These are phyloP conservation scores for Zygosaccharomyces bailii DNA, from an alignment of 805 yeast genomes.

Conservation along the genomic window DNA sequence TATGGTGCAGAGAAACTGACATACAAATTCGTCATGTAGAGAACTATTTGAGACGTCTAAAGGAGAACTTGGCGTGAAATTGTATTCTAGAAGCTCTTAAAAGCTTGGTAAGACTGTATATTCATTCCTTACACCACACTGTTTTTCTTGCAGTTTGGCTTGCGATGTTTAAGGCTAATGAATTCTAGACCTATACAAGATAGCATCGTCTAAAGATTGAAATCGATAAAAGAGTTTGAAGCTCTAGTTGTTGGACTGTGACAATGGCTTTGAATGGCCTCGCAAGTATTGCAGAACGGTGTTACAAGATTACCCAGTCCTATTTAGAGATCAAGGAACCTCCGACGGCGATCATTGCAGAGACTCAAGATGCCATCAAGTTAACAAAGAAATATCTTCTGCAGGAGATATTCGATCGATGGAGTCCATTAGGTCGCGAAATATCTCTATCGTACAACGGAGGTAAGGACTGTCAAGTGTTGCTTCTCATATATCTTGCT, in stretches of 20 bases:
- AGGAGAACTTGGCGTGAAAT: conserved; percentile 18
- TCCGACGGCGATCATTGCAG: conserved; percentile 18
- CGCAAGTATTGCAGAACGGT: conserved; percentile 23
- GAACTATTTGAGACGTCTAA: conserved; percentile 23
- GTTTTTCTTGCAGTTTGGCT: conserved; percentile 1
- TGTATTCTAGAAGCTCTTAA: neutral
- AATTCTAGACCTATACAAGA: neutral
- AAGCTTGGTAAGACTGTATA: neutral
- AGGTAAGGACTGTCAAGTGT: conserved; percentile 93
- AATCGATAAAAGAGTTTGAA: too few species aligned
- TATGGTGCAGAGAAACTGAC: conserved; percentile 31
- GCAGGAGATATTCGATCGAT: conserved; percentile 28
- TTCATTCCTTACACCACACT: conserved; percentile 6
- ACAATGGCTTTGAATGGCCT: conserved; percentile 10
- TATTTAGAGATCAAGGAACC: conserved; percentile 21
- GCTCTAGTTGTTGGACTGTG: too few species aligned
- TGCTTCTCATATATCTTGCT: conserved; percentile 72
- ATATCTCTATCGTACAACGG: conserved; percentile 88
- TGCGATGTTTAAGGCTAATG: neutral
- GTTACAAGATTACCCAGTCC: conserved; percentile 28
- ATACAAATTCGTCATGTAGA: conserved; percentile 22
- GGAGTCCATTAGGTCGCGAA: conserved; percentile 41
- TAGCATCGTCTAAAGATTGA: too few species aligned
- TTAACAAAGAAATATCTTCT: conserved; percentile 24
- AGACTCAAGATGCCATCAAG: conserved; percentile 31